Evolutionary conservation across 306 rosid genomes (phyloP).

Genomic region (Notholithocarpus densiflorus): DNA sequence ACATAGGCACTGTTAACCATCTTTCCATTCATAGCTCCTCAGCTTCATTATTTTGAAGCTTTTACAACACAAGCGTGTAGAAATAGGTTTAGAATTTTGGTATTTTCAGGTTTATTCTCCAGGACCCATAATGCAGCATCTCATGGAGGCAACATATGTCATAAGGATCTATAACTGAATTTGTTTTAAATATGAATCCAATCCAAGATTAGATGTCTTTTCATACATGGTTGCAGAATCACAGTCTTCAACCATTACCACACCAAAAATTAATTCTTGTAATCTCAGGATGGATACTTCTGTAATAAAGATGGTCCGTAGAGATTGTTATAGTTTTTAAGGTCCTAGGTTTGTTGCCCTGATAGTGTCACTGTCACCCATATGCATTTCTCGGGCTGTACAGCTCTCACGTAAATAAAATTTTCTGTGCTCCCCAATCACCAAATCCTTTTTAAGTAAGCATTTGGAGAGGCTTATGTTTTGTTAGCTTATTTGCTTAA

Average conservation of each 20-base stretch:
- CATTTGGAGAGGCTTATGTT: too few species aligned
- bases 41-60: not conserved
- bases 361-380: not conserved
- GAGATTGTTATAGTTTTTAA: not conserved
- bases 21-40: not conserved
- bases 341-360: not conserved
- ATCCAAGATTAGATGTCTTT: not conserved
- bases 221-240: not conserved
- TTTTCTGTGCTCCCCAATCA: not conserved
- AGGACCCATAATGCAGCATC: not conserved
- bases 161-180: not conserved
- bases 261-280: not conserved
- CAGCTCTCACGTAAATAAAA: too few species aligned
- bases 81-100: not conserved
- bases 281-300: not conserved
- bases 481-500: too few species aligned
- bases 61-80: not conserved
- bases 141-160: not conserved
- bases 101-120: not conserved
- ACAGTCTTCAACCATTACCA: not conserved
- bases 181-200: not conserved
- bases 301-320: not conserved
- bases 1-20: not conserved
- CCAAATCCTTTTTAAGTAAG: too few species aligned
- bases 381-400: too few species aligned